Evolutionary conservation across 495 filamentous ascomycete genomes (phyloP).

Genomic region (Tetracladium marchalianum): DNA sequence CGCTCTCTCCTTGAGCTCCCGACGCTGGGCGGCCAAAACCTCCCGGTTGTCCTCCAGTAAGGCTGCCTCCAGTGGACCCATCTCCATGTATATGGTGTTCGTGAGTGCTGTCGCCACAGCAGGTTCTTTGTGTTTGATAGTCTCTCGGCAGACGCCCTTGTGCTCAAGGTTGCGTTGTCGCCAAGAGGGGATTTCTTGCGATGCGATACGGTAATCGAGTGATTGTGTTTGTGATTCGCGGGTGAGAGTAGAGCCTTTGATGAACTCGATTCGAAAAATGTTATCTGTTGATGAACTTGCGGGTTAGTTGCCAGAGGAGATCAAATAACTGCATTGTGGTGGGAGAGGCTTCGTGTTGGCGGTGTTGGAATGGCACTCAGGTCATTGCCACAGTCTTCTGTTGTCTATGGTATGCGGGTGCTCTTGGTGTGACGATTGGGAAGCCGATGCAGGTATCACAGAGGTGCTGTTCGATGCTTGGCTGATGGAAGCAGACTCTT

Average conservation of each 20-base stretch:
- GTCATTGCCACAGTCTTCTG: constrained; percentile 14
- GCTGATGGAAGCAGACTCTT: too few relatives aligned
- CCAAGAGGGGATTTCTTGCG: background rate
- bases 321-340: constrained; percentile 21
- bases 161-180: background rate
- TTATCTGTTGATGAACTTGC: constrained; percentile 21
- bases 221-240: background rate
- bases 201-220: background rate
- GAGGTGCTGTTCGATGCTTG: too few relatives aligned
- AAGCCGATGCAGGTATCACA: too few relatives aligned
- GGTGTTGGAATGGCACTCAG: constrained; percentile 10
- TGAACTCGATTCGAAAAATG: background rate
- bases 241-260: background rate
- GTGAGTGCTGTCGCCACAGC: too few relatives aligned
- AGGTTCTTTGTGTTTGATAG: too few relatives aligned
- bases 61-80: too few relatives aligned
- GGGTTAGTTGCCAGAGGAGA: constrained; percentile 9
- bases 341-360: background rate
- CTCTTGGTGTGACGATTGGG: too few relatives aligned
- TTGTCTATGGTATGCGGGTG: too few relatives aligned
- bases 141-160: background rate
- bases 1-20: constrained; percentile 19
- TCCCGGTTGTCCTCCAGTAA: constrained; percentile 52
- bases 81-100: too few relatives aligned
- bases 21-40: constrained; percentile 54